phyloP scores from a whole-genome alignment of 108 stramenopile species.

The Chaetoceros tenuissimus region DNA sequence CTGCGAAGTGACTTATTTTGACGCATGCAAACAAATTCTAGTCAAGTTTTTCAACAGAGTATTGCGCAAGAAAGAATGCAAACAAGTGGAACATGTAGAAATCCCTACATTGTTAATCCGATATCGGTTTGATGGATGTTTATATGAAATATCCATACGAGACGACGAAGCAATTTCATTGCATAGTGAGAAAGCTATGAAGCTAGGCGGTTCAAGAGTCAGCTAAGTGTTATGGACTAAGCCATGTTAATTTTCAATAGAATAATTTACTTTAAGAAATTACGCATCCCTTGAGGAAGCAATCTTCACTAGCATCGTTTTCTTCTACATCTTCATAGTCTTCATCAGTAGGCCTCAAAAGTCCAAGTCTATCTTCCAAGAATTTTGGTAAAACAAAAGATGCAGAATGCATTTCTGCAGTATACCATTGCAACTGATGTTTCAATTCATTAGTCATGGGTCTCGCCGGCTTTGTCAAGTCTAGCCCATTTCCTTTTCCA shows the following conservation, averaged over 20 bases:
- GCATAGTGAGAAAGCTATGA: slow-evolving; percentile 7
- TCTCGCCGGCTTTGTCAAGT: slow-evolving; percentile 14
- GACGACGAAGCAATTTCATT: slow-evolving; percentile 22
- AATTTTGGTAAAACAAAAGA: slow-evolving; percentile 72
- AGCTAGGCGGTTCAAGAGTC: not conserved
- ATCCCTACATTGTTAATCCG: slow-evolving; percentile 11
- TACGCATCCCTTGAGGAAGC: slow-evolving; percentile 2
- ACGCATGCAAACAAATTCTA: too few species aligned
- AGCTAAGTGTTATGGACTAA: not conserved
- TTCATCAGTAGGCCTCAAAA: not conserved
- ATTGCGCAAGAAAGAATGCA: not conserved
- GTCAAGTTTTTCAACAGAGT: not conserved
- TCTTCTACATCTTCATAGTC: slow-evolving; percentile 1
- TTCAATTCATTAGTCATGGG: slow-evolving; percentile 16
- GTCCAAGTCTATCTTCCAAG: slow-evolving; percentile 1
- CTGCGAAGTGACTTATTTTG: not conserved
- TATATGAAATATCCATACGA: slow-evolving; percentile 17
- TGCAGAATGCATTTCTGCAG: slow-evolving; percentile 49
- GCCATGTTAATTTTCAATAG: not conserved
- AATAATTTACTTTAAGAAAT: slow-evolving; percentile 5
- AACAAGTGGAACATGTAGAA: not conserved
- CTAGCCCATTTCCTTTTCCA: slow-evolving; percentile 16
- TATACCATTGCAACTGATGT: slow-evolving; percentile 57
- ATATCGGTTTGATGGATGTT: slow-evolving; percentile 18
- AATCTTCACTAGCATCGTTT: not conserved